Evolutionary conservation across 2,329 filamentous ascomycete species (phyloP), one percentile per base, ranked within the genome.

Genomic region (Penicillium sp.): DNA sequence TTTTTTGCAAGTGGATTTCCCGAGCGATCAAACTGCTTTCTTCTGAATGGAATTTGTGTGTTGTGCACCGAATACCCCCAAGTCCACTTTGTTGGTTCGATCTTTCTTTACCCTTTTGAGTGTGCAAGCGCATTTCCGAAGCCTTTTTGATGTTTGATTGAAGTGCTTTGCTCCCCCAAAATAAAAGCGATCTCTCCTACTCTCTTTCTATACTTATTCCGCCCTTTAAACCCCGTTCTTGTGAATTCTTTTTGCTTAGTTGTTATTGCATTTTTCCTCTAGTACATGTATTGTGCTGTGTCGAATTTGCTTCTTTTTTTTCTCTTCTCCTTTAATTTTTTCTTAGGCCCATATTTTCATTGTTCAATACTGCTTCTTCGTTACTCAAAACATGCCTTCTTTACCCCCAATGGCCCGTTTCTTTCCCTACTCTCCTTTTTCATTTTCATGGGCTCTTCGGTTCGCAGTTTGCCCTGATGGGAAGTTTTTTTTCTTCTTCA

Each of bases 1-100:
- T 54, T 58, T n/a, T 56, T 63, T 64, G 64, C 60, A 68, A 69
- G 67, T 73, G 70, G 71, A 71, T 70, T 70, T 71, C 64, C 42
- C 65, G 65, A 74, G 71, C 71, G 70, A 69, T 64, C 64, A 64
- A 70, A 64, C 68, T 69, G 63, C 66, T 71, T 66, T 66, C 65
- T 69, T 73, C 66, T 69, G 67, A 70, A 73, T 73, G 71, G 72
- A 75, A 72, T 73, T 71, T 71, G 68, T 71, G 69, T 71, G 65
- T 71, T 70, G 67, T 72, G 67, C 73, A 71, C 69, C 65, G 69
- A 74, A 75, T 76, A 76, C 73, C 74, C 29, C 73, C 71, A 70
- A 72, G 68, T 72, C 67, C 68, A 69, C 66, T 61, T 65, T 67
- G 64, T 69, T 70, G 66, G 62, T 61, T 68, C 67, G 63, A 69